Evolutionary conservation across 163 green algal species (phyloP).

Genomic region (Volvox carteri): DNA sequence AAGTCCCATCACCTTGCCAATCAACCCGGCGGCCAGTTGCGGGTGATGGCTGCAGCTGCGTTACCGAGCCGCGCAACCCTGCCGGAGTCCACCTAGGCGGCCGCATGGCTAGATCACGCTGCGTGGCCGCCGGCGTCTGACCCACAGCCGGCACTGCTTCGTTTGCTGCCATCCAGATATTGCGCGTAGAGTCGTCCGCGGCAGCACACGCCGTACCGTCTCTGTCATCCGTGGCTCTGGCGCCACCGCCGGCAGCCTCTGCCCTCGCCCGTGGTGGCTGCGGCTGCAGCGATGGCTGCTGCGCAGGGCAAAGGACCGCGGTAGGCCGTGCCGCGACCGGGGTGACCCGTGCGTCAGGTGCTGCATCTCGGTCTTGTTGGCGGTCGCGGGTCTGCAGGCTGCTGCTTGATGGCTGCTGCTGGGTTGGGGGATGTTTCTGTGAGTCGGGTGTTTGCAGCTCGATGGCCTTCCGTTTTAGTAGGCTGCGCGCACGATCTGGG

Average conservation of each 20-base stretch:
- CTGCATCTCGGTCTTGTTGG: neutral
- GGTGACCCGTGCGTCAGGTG: neutral
- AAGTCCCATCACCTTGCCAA: no score
- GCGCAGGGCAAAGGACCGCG: neutral
- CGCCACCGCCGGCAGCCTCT: neutral
- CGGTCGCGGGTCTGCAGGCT: neutral
- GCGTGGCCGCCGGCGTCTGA: neutral
- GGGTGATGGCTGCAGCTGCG: neutral
- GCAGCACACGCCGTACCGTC: no score
- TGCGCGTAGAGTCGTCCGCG: neutral
- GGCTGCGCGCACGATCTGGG: slow-evolving; percentile 39
- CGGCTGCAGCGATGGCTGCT: neutral
- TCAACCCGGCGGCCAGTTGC: no score
- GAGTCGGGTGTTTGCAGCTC: slow-evolving; percentile 18
- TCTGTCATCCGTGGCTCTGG: neutral
- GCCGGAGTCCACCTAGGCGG: slow-evolving; percentile 36
- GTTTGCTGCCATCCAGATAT: neutral
- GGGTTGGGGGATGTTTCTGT: neutral
- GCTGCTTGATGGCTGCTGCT: neutral
- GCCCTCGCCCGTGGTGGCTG: no score
- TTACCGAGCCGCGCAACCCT: neutral
- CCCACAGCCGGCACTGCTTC: neutral
- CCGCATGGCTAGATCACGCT: neutral
- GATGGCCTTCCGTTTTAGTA: slow-evolving; percentile 43
- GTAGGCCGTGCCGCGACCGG: no score